These are phyloP conservation scores for Tripidium arundinaceum DNA, from an alignment of 202 grass and related monocot species.

Conservation along the genomic window DNA sequence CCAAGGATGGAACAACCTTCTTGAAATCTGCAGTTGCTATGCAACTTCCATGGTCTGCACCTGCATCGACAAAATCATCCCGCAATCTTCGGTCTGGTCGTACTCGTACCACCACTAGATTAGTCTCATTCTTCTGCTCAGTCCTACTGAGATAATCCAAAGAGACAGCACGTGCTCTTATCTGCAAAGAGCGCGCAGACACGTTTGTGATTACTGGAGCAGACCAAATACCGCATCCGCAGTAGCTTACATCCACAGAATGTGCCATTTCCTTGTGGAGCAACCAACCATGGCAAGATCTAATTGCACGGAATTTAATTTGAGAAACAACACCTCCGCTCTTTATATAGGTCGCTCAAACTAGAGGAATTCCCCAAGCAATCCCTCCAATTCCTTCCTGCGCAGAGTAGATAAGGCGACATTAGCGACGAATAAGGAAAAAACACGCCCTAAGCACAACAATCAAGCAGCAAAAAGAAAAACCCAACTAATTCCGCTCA, in stretches of 20 bases:
- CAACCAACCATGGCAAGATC: conserved; percentile 23
- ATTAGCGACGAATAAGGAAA: background rate
- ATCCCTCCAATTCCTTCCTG: no score
- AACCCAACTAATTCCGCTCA: background rate
- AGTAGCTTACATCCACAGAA: conserved; percentile 13
- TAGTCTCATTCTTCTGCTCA: conserved; percentile 35
- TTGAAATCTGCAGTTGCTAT: background rate
- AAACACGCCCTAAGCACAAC: background rate
- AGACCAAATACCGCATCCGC: conserved; percentile 25
- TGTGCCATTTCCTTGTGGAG: conserved; percentile 9
- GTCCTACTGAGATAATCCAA: conserved; percentile 31
- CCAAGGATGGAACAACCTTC: background rate
- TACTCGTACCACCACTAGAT: conserved; percentile 18
- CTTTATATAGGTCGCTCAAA: background rate
- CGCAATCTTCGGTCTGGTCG: background rate
- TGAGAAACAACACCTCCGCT: no score
- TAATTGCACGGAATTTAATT: background rate
- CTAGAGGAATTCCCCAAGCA: background rate
- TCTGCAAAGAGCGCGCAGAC: background rate
- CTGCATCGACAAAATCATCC: background rate
- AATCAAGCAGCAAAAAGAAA: background rate
- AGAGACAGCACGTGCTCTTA: conserved; percentile 14
- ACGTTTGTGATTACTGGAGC: background rate
- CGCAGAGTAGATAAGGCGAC: background rate
- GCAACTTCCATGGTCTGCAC: conserved; percentile 6